Base-by-base conservation (phyloP, 257 asterid genomes). In the Cruciata laevipes region DNA sequence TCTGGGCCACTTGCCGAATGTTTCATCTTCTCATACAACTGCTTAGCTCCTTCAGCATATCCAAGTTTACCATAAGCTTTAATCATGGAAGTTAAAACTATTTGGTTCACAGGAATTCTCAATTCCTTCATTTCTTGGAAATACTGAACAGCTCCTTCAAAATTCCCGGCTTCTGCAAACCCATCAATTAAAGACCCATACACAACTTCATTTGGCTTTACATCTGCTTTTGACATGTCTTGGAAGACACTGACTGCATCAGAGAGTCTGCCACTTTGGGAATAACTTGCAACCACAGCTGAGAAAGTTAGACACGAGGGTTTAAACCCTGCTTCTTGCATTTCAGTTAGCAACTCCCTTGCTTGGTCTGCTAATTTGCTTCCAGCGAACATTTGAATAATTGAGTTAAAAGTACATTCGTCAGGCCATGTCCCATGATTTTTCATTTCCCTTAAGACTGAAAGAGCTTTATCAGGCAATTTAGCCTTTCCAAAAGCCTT, bases 401-500 rank as follows among this genome's bases (percentile, higher is more conserved):
- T 82, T 68, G 97, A 83, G 80, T 92, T 89, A 70, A 83, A 92
- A 12, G 98, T 92, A 81, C 95, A 87, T 69, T 83, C 86, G 63
- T 92, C 97, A 18, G 98, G 98, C 98, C 96, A 92, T 16, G 85
- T 78, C 58, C 98, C 98, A 64, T 87, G 95, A 78, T 80, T 86
- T 76, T 89, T 87, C 98, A 92, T 92, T 55, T 90, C 83, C 72
- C 74, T 79, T 78, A 92, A 92, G 66, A 92, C 93, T 3, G 81
- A 79, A 37, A 79, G 63, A 59, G 97, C 96, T 79, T 86, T 83
- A 65, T 86, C 95, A 55, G 84, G 82, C 31, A 74, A 83, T 74
- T 85, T 74, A 24, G 87, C 91, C 56, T 75, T 85, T 71, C 98
- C 98, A 76, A 87, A 92, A 67, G 97, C 96, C 81, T 92, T 92